A percentile compares a stretch with the other conserved stretches of the same genome.
phyloP scores from a whole-genome alignment of 106 monocot genomes.

The Platanthera guangdongensis region DNA sequence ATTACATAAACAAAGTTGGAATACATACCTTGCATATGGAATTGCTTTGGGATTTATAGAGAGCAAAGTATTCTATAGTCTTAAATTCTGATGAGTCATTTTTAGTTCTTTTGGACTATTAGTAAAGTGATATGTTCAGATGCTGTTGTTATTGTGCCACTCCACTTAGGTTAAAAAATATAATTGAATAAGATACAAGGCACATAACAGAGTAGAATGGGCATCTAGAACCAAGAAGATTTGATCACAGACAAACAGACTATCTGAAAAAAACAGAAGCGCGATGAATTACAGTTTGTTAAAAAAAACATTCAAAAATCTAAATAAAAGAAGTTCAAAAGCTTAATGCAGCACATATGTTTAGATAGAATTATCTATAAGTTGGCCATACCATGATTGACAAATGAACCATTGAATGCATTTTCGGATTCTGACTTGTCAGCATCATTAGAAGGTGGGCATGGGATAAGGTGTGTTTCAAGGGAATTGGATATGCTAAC shows the following conservation, averaged over 20 bases:
- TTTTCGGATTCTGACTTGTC: constrained; percentile 24
- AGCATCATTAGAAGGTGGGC: constrained; percentile 21
- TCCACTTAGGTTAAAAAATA: no score
- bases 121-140: no score
- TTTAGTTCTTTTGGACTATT: no score
- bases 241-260: neutral
- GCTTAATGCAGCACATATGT: neutral
- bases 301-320: neutral
- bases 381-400: constrained; percentile 40
- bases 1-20: neutral
- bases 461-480: constrained; percentile 23
- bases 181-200: no score
- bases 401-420: constrained; percentile 20
- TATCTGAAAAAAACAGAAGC: neutral
- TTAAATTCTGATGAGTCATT: no score
- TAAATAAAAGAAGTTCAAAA: neutral
- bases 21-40: no score
- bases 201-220: no score
- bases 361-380: neutral
- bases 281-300: neutral
- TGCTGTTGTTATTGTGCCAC: no score
- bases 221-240: neutral
- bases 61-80: no score
- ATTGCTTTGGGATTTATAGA: no score
- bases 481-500: constrained; percentile 37